These are phyloP conservation scores for Penicillium taxi DNA, from an alignment of 495 filamentous ascomycete genomes.

Conservation along the genomic window DNA sequence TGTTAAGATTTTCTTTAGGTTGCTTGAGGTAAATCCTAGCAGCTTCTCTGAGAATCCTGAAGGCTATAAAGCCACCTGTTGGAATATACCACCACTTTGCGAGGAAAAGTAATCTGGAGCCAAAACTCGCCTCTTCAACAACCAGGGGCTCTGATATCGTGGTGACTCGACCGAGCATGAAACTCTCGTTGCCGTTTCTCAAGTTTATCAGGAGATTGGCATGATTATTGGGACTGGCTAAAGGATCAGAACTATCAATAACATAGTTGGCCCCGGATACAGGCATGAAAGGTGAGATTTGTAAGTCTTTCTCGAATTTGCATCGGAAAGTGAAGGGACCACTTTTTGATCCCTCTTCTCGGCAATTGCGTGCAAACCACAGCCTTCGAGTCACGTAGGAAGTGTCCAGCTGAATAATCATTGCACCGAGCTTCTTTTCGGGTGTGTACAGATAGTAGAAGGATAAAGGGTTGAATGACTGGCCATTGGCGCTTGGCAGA, in stretches of 20 bases:
- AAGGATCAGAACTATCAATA: not conserved
- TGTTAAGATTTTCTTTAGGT: conserved; percentile 1
- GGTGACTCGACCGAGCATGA: not conserved
- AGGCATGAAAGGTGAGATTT: not conserved
- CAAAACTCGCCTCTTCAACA: not conserved
- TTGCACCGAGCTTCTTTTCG: not conserved
- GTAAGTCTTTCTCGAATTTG: not conserved
- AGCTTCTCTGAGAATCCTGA: conserved; percentile 4
- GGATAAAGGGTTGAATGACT: not conserved
- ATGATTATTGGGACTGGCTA: not conserved
- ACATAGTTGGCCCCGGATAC: not conserved
- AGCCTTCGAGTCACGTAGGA: not conserved
- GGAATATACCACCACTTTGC: not conserved
- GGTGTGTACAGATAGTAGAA: not conserved
- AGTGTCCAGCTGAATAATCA: not conserved
- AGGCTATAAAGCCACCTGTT: conserved; percentile 2
- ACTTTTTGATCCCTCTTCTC: not conserved
- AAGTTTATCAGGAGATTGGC: not conserved
- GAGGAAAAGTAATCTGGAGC: not conserved
- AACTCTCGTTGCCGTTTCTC: not conserved
- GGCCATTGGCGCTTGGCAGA: not conserved
- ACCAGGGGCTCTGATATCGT: not conserved
- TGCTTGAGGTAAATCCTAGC: conserved; percentile 4
- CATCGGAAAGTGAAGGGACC: not conserved
- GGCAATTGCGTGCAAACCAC: not conserved